Base-by-base conservation (phyloP, 1,284 basidiomycete species). In the Irpex sp. region DNA sequence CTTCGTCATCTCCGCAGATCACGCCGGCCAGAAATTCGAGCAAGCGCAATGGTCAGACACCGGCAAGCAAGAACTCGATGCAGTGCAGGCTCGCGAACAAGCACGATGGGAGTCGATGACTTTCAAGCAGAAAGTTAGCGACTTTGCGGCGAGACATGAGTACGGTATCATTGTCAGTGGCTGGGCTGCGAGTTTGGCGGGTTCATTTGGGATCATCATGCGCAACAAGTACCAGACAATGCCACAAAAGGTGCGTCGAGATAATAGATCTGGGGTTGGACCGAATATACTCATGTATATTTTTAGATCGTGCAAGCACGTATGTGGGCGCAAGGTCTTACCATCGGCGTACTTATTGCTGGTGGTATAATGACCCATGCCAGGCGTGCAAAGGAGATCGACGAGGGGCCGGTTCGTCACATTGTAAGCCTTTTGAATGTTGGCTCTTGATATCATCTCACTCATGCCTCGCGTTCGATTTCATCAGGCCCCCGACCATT, bases 251-350 rank as follows among this genome's bases (percentile, higher is more conserved):
- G 81, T 83, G 66, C 54, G 71, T 67, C 18, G 21, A 14, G 18
- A 12, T 9, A 36, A 10, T 18, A 10, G 14, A 18, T 6, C 51
- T 57, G 35, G 18, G 39, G 23, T 49, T 5, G n/a, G n/a, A 14
- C 5, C 35, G 12, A 4, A 16, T 52, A 49, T 36, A 16, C 28
- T 54, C 51, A 49, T 16, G 58, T 5, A 23, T 14, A 48, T 16
- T 35, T 73, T 14, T 18, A 93, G 81, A 78, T 96, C 64, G 94
- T 97, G 1, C 94, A 96, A 77, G 91, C 93, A 60, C 92, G 94
- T 84, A 90, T 97, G 82, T 96, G 91, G 91, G 88, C 89, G 0
- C 89, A 91, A 71, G 89, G 88, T 33, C 75, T 93, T 61, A 94
- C 93, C 1, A 84, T 94, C 66, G 90, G 85, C 58, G 81, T 93